Conservation (phyloP, 169 alveolate genomes). For the Eimeria nieschulzi region DNA sequence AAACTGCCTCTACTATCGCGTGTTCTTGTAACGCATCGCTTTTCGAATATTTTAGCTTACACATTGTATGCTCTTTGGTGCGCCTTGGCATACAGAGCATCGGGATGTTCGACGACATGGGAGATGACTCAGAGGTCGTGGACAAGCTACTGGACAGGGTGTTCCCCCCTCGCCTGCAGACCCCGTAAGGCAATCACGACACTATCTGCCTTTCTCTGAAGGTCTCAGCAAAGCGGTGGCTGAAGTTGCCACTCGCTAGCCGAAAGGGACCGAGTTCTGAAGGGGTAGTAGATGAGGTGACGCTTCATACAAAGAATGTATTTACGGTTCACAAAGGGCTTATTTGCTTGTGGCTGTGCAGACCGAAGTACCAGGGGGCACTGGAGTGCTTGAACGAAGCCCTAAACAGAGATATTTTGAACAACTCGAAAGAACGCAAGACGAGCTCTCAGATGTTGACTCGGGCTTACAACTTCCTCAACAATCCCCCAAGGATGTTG, state of each 20-base stretch:
- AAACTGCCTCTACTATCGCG: neutral
- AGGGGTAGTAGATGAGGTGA: neutral
- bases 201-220: neutral
- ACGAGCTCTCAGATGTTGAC: neutral
- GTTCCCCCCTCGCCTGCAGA: conserved; percentile 60
- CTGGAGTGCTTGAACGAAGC: conserved; percentile 35
- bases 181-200: conserved; percentile 21
- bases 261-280: neutral
- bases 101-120: neutral
- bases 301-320: no score
- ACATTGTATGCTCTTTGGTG: neutral
- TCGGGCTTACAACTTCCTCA: neutral
- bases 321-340: neutral
- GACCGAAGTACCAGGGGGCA: conserved; percentile 50
- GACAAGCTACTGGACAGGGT: conserved; percentile 32
- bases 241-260: neutral
- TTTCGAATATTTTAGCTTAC: neutral
- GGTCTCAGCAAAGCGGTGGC: neutral
- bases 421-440: conserved; percentile 18
- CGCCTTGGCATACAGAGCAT: neutral
- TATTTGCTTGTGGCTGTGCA: neutral
- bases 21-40: neutral
- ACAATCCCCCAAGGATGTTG: neutral
- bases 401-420: conserved; percentile 30
- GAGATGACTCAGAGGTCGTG: neutral